These are phyloP conservation scores for Aspergillus haitiensis DNA, from an alignment of 495 filamentous ascomycete genomes.

Conservation along the genomic window DNA sequence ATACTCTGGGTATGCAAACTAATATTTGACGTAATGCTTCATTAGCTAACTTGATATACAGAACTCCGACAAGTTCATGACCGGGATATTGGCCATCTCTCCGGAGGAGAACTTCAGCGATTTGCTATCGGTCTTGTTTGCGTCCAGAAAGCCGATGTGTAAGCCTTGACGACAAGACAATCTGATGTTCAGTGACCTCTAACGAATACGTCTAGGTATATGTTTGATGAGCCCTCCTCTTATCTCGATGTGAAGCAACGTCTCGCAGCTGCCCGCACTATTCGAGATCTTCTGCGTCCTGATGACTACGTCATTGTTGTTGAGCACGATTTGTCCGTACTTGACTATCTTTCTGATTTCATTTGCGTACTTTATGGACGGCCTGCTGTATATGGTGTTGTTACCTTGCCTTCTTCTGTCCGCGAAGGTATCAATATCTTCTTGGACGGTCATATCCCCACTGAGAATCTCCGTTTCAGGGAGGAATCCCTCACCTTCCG, in stretches of 20 bases:
- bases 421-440: slow-evolving; percentile 99
- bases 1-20: slow-evolving; percentile 64
- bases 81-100: slow-evolving; percentile 83
- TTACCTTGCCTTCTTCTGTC: slow-evolving; percentile 93
- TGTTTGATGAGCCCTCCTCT: slow-evolving; percentile 99
- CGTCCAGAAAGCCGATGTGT: slow-evolving; percentile 95
- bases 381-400: slow-evolving; percentile 95
- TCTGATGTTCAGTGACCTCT: background rate
- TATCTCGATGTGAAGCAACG: slow-evolving; percentile 99
- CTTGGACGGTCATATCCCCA: slow-evolving; percentile 95
- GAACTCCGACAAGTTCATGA: slow-evolving; percentile 84
- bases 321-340: slow-evolving; percentile 96
- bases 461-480: slow-evolving; percentile 97
- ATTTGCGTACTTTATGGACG: slow-evolving; percentile 95
- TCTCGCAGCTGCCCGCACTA: slow-evolving; percentile 86
- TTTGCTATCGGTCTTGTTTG: slow-evolving; percentile 96
- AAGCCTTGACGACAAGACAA: slow-evolving; percentile 30
- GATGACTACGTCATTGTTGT: slow-evolving; percentile 98
- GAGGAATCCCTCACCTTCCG: slow-evolving; percentile 97
- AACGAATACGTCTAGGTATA: slow-evolving; percentile 62
- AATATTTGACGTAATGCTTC: background rate
- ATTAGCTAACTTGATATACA: slow-evolving; percentile 37
- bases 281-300: slow-evolving; percentile 80
- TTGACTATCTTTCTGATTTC: slow-evolving; percentile 98
- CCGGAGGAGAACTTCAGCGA: slow-evolving; percentile 95